A percentile compares a stretch with the other conserved stretches of the same genome.
Conservation (phyloP, 352 stramenopile genomes). For the Bremia lactucae region DNA sequence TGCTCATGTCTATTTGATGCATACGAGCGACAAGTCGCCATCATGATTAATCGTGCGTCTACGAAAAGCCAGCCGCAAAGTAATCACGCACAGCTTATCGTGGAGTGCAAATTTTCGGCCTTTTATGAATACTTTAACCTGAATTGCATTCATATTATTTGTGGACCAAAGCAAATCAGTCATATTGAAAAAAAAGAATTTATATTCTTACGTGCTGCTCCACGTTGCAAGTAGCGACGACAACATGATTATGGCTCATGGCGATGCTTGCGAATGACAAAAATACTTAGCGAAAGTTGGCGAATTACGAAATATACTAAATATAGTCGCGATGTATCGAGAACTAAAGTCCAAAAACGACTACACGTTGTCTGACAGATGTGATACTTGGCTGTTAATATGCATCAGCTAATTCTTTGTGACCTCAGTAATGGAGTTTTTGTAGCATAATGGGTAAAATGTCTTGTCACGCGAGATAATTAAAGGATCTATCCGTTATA, state of each 20-base stretch:
- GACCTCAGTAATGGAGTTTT: constrained; percentile 49
- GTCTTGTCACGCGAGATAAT: constrained; percentile 36
- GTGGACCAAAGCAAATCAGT: constrained; percentile 58
- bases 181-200: constrained; percentile 61
- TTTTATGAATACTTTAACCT: constrained; percentile 36
- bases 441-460: constrained; percentile 37
- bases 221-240: constrained; percentile 55
- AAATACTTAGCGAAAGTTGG: no score
- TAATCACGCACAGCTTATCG: constrained; percentile 62
- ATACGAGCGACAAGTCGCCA: constrained; percentile 74
- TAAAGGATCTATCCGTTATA: constrained; percentile 54
- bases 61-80: constrained; percentile 81
- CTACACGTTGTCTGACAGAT: constrained; percentile 18
- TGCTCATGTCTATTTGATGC: constrained; percentile 83
- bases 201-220: constrained; percentile 44
- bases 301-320: constrained; percentile 62
- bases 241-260: constrained; percentile 58
- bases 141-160: constrained; percentile 58
- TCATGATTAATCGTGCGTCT: constrained; percentile 66
- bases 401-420: constrained; percentile 58
- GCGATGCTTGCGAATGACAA: no score
- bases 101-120: constrained; percentile 80
- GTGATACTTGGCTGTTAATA: constrained; percentile 28
- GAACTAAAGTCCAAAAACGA: constrained; percentile 43
- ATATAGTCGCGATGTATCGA: constrained; percentile 50